These are phyloP conservation scores for Vaccinium vitisidaea DNA, from an alignment of 148 eudicot species.

Conservation along the genomic window DNA sequence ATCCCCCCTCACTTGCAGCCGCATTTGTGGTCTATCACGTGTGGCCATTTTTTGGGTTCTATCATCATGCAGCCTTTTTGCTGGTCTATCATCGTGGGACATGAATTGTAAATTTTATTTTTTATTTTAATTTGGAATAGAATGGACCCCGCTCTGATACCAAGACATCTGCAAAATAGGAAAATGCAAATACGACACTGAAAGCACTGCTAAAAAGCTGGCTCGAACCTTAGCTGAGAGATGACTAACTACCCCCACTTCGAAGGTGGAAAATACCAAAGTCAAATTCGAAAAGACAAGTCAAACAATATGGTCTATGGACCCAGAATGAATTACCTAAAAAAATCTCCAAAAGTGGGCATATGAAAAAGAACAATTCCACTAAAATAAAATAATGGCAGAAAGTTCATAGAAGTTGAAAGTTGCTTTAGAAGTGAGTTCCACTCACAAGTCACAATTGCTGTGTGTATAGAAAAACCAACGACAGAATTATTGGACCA, in stretches of 20 bases:
- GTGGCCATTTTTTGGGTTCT: too few species aligned
- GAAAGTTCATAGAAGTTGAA: not conserved
- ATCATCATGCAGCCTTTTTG: too few species aligned
- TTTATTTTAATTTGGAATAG: too few species aligned
- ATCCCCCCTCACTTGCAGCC: too few species aligned
- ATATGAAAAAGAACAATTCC: not conserved
- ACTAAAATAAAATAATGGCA: not conserved
- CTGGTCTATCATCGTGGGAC: too few species aligned
- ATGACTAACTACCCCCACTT: not conserved
- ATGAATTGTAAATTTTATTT: too few species aligned
- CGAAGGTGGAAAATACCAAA: not conserved
- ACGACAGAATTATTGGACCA: not conserved
- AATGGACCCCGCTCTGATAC: too few species aligned
- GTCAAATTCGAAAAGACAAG: not conserved
- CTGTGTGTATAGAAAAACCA: not conserved
- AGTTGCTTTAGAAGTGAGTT: not conserved
- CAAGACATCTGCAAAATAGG: not conserved
- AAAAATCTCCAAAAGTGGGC: not conserved
- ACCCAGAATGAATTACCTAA: not conserved
- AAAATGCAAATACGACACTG: not conserved
- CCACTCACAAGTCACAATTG: not conserved
- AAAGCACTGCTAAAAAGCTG: not conserved
- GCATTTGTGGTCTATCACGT: too few species aligned
- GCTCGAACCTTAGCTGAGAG: not conserved
- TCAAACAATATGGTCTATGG: not conserved